Base-by-base conservation (phyloP, 805 yeast genomes). In the Blastobotrys parvus region DNA sequence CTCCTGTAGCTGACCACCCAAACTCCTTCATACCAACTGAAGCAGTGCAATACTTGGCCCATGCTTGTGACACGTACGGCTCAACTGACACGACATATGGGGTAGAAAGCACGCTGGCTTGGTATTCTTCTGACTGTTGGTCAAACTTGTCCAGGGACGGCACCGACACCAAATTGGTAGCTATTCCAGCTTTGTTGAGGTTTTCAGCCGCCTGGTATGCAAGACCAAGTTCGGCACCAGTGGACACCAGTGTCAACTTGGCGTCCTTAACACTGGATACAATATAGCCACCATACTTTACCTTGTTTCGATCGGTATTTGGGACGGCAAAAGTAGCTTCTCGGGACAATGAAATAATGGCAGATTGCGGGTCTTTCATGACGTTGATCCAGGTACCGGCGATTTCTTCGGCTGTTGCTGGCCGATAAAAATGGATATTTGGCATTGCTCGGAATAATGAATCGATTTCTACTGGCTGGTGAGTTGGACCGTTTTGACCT, bases 401-500 rank as follows among this genome's bases (percentile, higher is more conserved):
- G 43, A 61, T 55, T 61, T 72, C 77, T 46, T 67, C 65, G 37
- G 72, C 67, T 50, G 72, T 76, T 48, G 72, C 71, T 13, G 77
- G 77, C 48, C 77, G 64, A 59, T 73, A 63, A 46, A 65, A 72
- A 53, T 61, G 57, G 30, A 63, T 42, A 59, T 72, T 72, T 44
- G 77, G 77, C 46, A 67, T 58, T 32, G 77, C 69, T 50, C 77
- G 65, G 62, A 67, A 68, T 55, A 70, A 69, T n/a, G 71, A 65
- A 31, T 71, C 57, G 23, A 72, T 58, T 52, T 68, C 76, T 41
- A 72, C 69, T 37, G 77, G 77, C 59, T 72, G 77, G 50, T 72
- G 77, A 19, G 77, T 72, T 20, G 77, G 77, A 22, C 77, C 77
- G 49, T 72, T 76, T 61, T 72, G 76, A 46, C 77, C 77, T 18